Base-by-base conservation (phyloP, 2,329 filamentous ascomycete species). In the Fusarium anguioides region DNA sequence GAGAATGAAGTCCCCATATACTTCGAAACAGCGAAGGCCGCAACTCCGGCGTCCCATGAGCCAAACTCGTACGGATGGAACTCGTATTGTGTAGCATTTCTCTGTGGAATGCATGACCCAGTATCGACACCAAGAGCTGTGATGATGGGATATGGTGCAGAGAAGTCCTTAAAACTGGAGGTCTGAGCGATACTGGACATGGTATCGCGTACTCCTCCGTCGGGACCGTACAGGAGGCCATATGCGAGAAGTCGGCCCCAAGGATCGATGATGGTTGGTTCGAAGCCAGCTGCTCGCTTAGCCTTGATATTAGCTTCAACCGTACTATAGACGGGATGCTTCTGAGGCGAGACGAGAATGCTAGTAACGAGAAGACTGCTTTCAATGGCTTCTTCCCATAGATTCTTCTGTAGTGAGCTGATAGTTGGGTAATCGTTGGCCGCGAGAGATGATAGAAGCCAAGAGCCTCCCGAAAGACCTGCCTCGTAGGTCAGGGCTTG, bases 51-150 rank as follows among this genome's bases (percentile, higher is more conserved):
- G n/a, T 58, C 54, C 54, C 54, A 58, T 5, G 54, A 58, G 0
- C 54, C 54, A 40, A 58, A 58, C n/a, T 58, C 54, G 3, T 40
- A 58, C 0, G 54, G 54, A 2, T 58, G 54, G 21, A 58, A 58
- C 6, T 58, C 54, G 5, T 58, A 58, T 5, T 58, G 54, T 1
- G 54, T 58, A 2, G 20, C 54, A 4, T 58, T 58, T 6, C 48
- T 24, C 10, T 46, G 48, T 1, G 54, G 54, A 10, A 54, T 58
- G 10, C 54, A 58, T 1, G 48, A 58, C 1, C 54, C 54, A 14
- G 48, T 27, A 11, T 58, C 33, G 1, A 58, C 24, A 20, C 54
- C 54, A 46, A 58, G 54, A 3, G 31, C 48, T 40, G 54, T 58
- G n/a, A 58, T 58, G 17, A 58, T 58, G 0, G 54, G 54, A 5